phyloP scores from a whole-genome alignment of 306 rosid genomes.

The Quercus variabilis region DNA sequence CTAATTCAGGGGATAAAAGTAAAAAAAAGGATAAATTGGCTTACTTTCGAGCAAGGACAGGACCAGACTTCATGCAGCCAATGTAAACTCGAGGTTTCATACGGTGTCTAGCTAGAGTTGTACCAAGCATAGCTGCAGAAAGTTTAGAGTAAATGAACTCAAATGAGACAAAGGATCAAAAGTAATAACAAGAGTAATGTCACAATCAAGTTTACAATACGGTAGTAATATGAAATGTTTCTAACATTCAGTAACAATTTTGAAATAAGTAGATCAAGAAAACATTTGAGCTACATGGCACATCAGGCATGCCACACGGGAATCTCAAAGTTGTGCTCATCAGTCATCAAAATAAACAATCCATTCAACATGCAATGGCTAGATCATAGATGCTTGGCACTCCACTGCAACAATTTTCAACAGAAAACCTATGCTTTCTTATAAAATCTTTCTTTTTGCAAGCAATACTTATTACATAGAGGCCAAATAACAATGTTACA shows the following conservation, averaged over 20 bases:
- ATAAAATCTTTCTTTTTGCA: background rate
- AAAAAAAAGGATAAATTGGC: constrained; percentile 13
- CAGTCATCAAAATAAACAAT: background rate
- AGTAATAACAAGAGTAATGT: background rate
- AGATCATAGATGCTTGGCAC: background rate
- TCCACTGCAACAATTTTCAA: background rate
- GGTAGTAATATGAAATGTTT: background rate
- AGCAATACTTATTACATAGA: background rate
- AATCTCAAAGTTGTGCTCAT: background rate
- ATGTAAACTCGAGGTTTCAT: constrained; percentile 65
- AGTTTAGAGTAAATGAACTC: constrained; percentile 6
- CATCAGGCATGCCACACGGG: background rate
- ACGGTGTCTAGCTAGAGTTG: constrained; percentile 51
- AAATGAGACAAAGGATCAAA: constrained; percentile 9
- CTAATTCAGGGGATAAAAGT: background rate
- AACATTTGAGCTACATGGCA: background rate
- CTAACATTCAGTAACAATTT: background rate
- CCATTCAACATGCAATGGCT: background rate
- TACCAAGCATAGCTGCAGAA: constrained; percentile 66
- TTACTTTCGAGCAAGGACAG: constrained; percentile 85
- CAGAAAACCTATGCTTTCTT: background rate
- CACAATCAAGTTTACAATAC: constrained; percentile 1
- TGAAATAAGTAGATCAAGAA: background rate
- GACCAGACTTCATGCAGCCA: constrained; percentile 98
- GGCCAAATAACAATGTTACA: background rate